Evolutionary conservation across 1,284 basidiomycete species (phyloP).

Genomic region (Chondrostereum purpureum): DNA sequence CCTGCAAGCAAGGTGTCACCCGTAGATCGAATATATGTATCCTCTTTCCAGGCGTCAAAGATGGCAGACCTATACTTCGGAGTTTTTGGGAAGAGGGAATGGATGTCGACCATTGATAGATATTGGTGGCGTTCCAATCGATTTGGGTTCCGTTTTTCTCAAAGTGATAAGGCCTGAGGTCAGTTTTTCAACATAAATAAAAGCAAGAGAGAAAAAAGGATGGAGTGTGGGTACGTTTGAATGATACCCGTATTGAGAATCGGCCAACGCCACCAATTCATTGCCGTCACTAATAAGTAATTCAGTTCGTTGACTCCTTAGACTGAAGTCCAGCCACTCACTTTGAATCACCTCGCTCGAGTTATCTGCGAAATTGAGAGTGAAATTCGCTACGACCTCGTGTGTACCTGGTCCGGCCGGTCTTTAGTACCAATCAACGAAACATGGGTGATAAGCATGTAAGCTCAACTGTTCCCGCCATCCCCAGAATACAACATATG

Average conservation of each 20-base stretch:
- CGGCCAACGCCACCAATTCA: slow-evolving; percentile 33
- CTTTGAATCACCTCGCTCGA: slow-evolving; percentile 25
- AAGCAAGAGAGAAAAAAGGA: background rate
- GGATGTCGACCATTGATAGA: slow-evolving; percentile 39
- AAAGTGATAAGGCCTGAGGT: slow-evolving; percentile 33
- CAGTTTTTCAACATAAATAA: slow-evolving; percentile 2
- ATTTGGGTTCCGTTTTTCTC: slow-evolving; percentile 21
- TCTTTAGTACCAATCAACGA: background rate
- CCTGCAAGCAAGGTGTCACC: slow-evolving; percentile 29
- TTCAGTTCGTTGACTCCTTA: background rate
- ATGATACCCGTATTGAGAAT: slow-evolving; percentile 30
- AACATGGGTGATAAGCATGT: slow-evolving; percentile 17
- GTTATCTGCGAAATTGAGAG: slow-evolving; percentile 28
- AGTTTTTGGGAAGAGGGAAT: slow-evolving; percentile 32
- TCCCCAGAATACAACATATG: slow-evolving; percentile 40
- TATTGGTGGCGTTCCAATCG: slow-evolving; percentile 33
- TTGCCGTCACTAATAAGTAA: slow-evolving; percentile 27
- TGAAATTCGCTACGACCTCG: slow-evolving; percentile 27
- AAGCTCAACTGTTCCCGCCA: slow-evolving; percentile 10
- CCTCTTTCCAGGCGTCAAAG: slow-evolving; percentile 20
- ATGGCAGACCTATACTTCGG: slow-evolving; percentile 33
- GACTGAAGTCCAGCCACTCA: slow-evolving; percentile 17
- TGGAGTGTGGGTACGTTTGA: slow-evolving; percentile 30
- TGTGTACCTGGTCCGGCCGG: slow-evolving; percentile 2
- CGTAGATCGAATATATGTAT: slow-evolving; percentile 43